Percentiles rank a stretch among this genome's conserved stretches.
Conservation (phyloP, 345 rosid species). For the Eucalyptus erythrocorys region DNA sequence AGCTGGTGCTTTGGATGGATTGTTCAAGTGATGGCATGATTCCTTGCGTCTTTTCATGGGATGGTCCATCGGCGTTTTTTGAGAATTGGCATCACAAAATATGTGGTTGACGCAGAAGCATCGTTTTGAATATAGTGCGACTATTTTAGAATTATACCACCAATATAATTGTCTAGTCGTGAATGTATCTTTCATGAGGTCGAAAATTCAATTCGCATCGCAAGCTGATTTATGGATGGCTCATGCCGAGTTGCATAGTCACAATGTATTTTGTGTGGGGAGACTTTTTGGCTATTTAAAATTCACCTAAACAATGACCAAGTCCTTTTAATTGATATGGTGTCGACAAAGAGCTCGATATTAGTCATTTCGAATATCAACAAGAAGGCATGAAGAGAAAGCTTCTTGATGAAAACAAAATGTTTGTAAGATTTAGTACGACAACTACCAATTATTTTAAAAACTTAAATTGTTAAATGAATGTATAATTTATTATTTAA, state of each 20-base stretch:
- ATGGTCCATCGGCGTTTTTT: background rate
- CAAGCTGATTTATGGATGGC: background rate
- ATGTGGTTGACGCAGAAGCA: background rate
- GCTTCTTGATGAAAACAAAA: no score
- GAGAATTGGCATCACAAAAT: background rate
- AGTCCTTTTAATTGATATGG: no score
- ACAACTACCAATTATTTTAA: no score
- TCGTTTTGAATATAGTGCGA: no score
- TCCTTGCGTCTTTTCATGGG: background rate
- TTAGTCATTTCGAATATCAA: no score
- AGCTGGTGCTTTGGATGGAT: background rate
- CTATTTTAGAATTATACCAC: background rate
- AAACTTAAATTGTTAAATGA: no score
- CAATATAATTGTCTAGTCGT: background rate
- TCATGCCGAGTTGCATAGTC: background rate
- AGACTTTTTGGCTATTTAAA: background rate
- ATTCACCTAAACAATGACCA: no score
- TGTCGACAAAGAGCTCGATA: no score
- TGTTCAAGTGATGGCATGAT: background rate
- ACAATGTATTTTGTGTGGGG: no score
- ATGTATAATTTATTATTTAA: no score
- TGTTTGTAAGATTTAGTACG: no score
- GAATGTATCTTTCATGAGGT: background rate
- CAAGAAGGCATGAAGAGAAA: no score
- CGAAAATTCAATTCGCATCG: background rate